Percentiles rank a stretch among this genome's conserved stretches.
Evolutionary conservation across 2,329 filamentous ascomycete species (phyloP).

Genomic region (Xylaria hypoxylon): DNA sequence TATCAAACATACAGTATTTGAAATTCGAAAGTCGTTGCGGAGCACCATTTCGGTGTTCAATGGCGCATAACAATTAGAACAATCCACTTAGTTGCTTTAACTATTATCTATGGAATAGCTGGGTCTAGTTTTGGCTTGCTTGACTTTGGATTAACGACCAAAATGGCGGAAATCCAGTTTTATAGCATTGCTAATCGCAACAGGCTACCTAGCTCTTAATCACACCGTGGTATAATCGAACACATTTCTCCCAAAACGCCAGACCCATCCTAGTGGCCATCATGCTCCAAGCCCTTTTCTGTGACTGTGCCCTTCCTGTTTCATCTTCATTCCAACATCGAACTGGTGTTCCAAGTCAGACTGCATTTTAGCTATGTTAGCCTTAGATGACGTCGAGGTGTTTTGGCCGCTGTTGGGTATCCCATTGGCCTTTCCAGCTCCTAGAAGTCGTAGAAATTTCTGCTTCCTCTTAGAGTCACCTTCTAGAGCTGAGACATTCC

Average conservation of each 20-base stretch:
- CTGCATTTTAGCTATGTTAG: conserved; percentile 52
- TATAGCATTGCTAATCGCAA: neutral
- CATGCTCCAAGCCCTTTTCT: conserved; percentile 64
- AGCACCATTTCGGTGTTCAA: neutral
- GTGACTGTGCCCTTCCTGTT: conserved; percentile 63
- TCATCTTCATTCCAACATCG: conserved; percentile 66
- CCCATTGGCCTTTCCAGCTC: conserved; percentile 59
- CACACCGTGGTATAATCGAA: conserved; percentile 41
- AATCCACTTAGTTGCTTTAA: neutral
- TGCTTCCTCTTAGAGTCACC: conserved; percentile 63
- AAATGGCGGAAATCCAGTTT: neutral
- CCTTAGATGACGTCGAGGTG: conserved; percentile 38
- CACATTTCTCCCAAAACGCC: conserved; percentile 40
- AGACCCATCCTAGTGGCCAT: conserved; percentile 24
- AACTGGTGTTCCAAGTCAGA: conserved; percentile 69
- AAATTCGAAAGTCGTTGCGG: conserved; percentile 1
- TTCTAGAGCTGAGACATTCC: conserved; percentile 65
- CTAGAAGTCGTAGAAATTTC: conserved; percentile 69
- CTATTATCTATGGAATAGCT: neutral
- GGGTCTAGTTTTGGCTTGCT: neutral
- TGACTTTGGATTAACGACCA: neutral
- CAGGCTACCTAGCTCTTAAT: neutral
- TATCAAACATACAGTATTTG: conserved; percentile 20
- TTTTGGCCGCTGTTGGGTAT: conserved; percentile 32
- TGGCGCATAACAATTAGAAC: neutral